Base-by-base conservation (phyloP, 2,329 filamentous ascomycete species). In the Penicillium sp. region DNA sequence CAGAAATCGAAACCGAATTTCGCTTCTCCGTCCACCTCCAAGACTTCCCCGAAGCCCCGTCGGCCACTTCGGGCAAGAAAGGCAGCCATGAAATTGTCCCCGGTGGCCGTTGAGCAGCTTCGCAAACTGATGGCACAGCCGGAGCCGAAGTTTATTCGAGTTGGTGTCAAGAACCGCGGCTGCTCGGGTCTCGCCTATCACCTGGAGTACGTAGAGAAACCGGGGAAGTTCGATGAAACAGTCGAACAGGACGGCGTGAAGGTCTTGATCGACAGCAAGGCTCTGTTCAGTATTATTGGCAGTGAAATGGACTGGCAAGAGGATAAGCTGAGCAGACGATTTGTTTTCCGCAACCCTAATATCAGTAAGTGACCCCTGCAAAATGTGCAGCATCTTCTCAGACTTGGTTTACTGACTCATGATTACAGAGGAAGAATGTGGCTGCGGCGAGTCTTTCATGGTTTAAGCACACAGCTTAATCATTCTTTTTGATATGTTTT, bases 251-350 rank as follows among this genome's bases (percentile, higher is more conserved):
- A 97, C 67, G 94, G 93, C 0, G 93, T 99, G 54, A 93, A 90
- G 75, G 93, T 99, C 34, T 74, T 97, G 71, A 94, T 99, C 54
- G 94, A 99, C 74, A 96, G 90, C 80, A 97, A 97, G 79, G 94
- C 94, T 40, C 78, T 99, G 47, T 92, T 99, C 72, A 97, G 93
- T 74, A 97, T 99, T 51, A 97, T 99, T 66, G 94, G 94, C 6
- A 96, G 89, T 69, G 93, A 97, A 77, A 99, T 99, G 94, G 94
- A 99, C 70, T 99, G 93, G 92, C 82, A 93, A 12, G 92, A 97
- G 76, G 94, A 97, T 67, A 96, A 96, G 78, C 77, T 99, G 61
- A 96, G 88, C 72, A 84, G 92, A 74, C 82, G 90, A 61, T 99
- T 99, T 74, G 86, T 96, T 48, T 99, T 99, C 77, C 87, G 85